Conservation (phyloP, 208 protist species). For the Leishmania martiniquensis region DNA sequence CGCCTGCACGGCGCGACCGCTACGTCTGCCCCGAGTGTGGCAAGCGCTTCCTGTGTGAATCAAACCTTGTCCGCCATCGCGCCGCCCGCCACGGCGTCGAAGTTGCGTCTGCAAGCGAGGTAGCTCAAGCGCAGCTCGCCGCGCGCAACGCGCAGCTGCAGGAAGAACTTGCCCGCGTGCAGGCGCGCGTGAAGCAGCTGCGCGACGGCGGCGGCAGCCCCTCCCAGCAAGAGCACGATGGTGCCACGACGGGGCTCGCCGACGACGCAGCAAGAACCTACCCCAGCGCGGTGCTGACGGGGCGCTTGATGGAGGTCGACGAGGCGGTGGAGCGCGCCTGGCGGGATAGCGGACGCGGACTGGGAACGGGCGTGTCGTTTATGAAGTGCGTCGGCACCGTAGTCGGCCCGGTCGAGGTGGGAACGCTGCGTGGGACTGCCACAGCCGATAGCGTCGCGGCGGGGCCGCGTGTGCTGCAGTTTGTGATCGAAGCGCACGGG, state of each 20-base stretch:
- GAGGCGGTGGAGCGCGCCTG: constrained; percentile 10
- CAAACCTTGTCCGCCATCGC: constrained; percentile 61
- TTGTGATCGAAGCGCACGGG: constrained; percentile 51
- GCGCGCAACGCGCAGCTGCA: constrained; percentile 34
- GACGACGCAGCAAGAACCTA: constrained; percentile 12
- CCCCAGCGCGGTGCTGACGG: constrained; percentile 28
- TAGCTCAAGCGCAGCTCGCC: constrained; percentile 22
- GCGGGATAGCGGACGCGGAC: constrained; percentile 5
- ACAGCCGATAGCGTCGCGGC: neutral
- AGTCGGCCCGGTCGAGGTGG: constrained; percentile 28
- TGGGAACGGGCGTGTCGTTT: constrained; percentile 41
- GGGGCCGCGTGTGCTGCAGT: constrained; percentile 53
- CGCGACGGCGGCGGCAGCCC: neutral
- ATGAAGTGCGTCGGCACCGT: constrained; percentile 45
- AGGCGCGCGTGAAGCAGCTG: constrained; percentile 18
- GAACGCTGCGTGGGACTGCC: constrained; percentile 21
- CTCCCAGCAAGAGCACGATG: neutral
- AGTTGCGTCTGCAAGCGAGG: constrained; percentile 33
- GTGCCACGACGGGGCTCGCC: neutral
- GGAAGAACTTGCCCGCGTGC: constrained; percentile 14
- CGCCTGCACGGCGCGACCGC: constrained; percentile 1
- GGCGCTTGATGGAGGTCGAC: constrained; percentile 31
- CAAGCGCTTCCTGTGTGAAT: constrained; percentile 55
- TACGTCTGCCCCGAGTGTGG: constrained; percentile 74
- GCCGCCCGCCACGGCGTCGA: constrained; percentile 44